phyloP scores from a whole-genome alignment of 164 flowering plant genomes.

The Vitis labrusca region DNA sequence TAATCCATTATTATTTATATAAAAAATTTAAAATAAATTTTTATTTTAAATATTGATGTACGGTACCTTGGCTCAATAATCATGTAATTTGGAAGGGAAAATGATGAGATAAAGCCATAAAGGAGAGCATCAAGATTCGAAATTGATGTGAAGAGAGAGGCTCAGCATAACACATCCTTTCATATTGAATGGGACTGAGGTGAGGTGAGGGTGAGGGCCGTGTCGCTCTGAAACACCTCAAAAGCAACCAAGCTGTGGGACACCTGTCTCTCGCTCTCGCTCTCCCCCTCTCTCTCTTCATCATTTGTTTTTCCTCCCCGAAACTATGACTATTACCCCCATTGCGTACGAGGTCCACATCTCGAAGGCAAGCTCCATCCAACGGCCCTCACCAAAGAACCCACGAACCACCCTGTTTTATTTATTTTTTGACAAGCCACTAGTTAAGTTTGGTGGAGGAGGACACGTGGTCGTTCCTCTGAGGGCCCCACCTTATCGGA shows the following conservation, averaged over 20 bases:
- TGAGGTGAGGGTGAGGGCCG: slow-evolving; percentile 4
- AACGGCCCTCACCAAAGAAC: background rate
- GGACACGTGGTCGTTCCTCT: too few relatives aligned
- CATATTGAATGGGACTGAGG: background rate
- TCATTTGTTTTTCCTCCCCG: slow-evolving; percentile 1
- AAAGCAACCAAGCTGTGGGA: slow-evolving; percentile 5
- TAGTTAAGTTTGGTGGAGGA: background rate
- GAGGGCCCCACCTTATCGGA: too few relatives aligned
- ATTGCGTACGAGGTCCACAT: slow-evolving; percentile 4
- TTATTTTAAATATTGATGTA: too few relatives aligned
- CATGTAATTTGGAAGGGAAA: too few relatives aligned
- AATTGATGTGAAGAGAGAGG: too few relatives aligned
- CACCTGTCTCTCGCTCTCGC: slow-evolving; percentile 17
- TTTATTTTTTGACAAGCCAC: background rate
- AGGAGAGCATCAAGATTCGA: too few relatives aligned
- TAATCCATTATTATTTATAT: too few relatives aligned
- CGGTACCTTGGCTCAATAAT: too few relatives aligned
- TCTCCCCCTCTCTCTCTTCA: background rate
- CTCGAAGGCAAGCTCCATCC: background rate
- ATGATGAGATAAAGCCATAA: too few relatives aligned
- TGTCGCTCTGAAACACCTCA: slow-evolving; percentile 18
- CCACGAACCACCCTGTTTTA: too few relatives aligned
- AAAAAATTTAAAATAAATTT: too few relatives aligned
- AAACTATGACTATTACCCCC: background rate
- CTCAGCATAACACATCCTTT: background rate